Conservation (phyloP, 768 basidiomycete species). For the Leccinellum luteum region DNA sequence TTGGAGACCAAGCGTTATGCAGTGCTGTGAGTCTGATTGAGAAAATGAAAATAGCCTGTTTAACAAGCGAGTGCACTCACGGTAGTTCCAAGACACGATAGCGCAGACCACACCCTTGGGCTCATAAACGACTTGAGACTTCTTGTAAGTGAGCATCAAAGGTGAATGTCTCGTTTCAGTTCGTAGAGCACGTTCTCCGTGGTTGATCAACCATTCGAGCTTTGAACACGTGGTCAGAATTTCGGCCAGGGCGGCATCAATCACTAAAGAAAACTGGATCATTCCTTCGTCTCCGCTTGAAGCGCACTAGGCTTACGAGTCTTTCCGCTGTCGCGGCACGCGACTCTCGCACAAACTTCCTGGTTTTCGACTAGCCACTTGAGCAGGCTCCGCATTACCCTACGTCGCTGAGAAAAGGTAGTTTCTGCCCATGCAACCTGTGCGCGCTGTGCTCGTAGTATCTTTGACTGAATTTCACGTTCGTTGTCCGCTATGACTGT, state of each 20-base stretch:
- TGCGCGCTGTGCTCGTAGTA: constrained; percentile 59
- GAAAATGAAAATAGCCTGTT: not conserved
- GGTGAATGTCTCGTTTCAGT: constrained; percentile 71
- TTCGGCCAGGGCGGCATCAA: constrained; percentile 94
- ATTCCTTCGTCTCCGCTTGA: not conserved
- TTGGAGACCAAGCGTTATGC: constrained; percentile 93
- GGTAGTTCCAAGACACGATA: constrained; percentile 95
- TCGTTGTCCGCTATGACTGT: constrained; percentile 76
- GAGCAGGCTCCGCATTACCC: constrained; percentile 82
- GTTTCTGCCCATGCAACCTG: constrained; percentile 74
- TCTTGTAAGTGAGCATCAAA: constrained; percentile 73
- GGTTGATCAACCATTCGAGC: constrained; percentile 84
- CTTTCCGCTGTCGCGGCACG: constrained; percentile 94
- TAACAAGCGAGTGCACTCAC: constrained; percentile 40
- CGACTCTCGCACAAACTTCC: constrained; percentile 79
- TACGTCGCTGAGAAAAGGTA: constrained; percentile 73
- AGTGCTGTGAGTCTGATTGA: constrained; percentile 53
- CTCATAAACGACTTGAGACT: constrained; percentile 77
- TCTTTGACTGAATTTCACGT: constrained; percentile 71
- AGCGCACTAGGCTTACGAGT: constrained; percentile 56
- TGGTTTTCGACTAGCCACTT: constrained; percentile 94
- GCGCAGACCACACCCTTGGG: constrained; percentile 91
- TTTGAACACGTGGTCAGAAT: constrained; percentile 94
- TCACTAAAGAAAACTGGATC: constrained; percentile 48
- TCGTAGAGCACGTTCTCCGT: constrained; percentile 74